Evolutionary conservation across 148 eudicot species (phyloP).

Genomic region (Cornus florida): DNA sequence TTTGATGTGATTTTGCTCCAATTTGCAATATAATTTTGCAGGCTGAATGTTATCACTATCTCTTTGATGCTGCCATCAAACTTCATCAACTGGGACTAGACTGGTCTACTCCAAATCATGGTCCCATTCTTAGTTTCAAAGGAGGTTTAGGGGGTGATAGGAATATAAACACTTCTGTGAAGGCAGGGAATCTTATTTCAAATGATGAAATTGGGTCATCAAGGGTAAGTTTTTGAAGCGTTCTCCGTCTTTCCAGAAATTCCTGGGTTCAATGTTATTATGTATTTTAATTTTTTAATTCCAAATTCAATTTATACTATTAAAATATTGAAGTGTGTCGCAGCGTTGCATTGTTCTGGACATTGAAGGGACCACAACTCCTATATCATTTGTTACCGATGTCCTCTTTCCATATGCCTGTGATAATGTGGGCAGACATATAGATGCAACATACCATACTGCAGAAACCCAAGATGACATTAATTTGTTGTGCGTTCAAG

Average conservation of each 20-base stretch:
- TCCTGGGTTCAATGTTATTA: not conserved
- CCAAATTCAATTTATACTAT: not conserved
- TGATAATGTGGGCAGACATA: slow-evolving; percentile 81
- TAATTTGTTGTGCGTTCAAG: slow-evolving; percentile 74
- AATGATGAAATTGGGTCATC: slow-evolving; percentile 24
- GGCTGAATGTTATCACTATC: slow-evolving; percentile 97
- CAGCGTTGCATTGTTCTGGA: slow-evolving; percentile 96
- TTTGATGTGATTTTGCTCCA: not conserved
- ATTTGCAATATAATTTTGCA: slow-evolving; percentile 28
- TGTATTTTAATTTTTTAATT: not conserved
- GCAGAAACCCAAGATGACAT: slow-evolving; percentile 90
- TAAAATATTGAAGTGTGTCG: slow-evolving; percentile 1
- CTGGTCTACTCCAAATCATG: slow-evolving; percentile 81
- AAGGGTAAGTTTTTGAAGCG: slow-evolving; percentile 30
- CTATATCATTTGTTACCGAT: slow-evolving; percentile 93
- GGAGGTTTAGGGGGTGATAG: slow-evolving; percentile 32
- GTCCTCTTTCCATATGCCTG: slow-evolving; percentile 94
- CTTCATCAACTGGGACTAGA: slow-evolving; percentile 84
- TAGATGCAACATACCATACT: slow-evolving; percentile 73
- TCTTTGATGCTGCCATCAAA: slow-evolving; percentile 95
- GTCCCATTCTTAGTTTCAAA: slow-evolving; percentile 44
- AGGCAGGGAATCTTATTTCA: slow-evolving; percentile 23
- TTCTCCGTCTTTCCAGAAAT: slow-evolving; percentile 4
- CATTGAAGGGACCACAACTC: slow-evolving; percentile 99
- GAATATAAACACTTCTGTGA: slow-evolving; percentile 15